Evolutionary conservation across 2,329 filamentous ascomycete genomes (phyloP).

Genomic region (Cercospora berteroae): DNA sequence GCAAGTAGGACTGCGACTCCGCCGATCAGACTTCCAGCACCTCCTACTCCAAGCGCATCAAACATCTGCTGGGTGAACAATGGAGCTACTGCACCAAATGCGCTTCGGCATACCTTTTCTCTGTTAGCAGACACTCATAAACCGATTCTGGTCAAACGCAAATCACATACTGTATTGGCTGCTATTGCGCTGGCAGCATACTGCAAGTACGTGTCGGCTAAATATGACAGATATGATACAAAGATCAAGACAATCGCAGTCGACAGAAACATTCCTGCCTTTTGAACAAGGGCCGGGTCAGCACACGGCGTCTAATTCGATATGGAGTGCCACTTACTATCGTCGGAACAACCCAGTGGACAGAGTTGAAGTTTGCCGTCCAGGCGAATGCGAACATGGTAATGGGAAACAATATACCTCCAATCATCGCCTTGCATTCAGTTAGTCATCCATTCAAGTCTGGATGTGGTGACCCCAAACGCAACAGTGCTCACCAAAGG

Average conservation of each 20-base stretch:
- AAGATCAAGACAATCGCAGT: conserved; percentile 49
- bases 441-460: not conserved
- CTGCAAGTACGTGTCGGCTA: conserved; percentile 52
- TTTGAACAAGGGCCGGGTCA: conserved; percentile 39
- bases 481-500: conserved; percentile 13
- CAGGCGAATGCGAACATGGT: conserved; percentile 39
- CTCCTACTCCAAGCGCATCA: conserved; percentile 33
- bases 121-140: conserved; percentile 10
- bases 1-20: conserved; percentile 42
- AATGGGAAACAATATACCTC: conserved; percentile 34
- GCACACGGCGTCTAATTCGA: not conserved
- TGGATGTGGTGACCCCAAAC: not conserved
- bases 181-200: conserved; percentile 36
- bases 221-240: conserved; percentile 54
- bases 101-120: conserved; percentile 29
- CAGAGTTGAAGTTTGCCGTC: conserved; percentile 40
- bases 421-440: conserved; percentile 32
- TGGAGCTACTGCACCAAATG: conserved; percentile 33
- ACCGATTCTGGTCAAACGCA: not conserved
- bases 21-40: conserved; percentile 43
- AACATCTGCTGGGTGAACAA: conserved; percentile 38
- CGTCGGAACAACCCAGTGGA: conserved; percentile 49
- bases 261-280: conserved; percentile 44
- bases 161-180: conserved; percentile 22
- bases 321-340: conserved; percentile 23